These are phyloP conservation scores for Orbilia oligospora DNA, from an alignment of 2,329 filamentous ascomycete genomes.

Conservation along the genomic window DNA sequence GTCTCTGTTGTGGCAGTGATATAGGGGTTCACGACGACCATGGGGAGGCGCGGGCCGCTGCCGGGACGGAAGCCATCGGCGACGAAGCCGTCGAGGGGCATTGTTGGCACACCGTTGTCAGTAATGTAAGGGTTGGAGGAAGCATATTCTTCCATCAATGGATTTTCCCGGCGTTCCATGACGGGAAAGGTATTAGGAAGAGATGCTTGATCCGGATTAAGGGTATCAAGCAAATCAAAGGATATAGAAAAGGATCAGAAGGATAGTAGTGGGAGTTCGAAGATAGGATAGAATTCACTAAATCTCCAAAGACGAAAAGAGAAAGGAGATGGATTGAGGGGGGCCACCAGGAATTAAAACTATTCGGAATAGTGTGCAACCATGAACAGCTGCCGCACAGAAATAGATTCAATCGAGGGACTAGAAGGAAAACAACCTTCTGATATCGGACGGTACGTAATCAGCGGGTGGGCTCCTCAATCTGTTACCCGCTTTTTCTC, in stretches of 20 bases:
- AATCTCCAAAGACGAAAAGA: conserved; percentile 42
- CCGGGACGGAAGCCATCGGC: conserved; percentile 49
- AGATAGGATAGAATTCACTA: conserved; percentile 30
- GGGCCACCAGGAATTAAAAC: conserved; percentile 50
- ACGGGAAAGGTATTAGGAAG: conserved; percentile 2
- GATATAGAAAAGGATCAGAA: neutral
- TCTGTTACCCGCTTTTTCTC: conserved; percentile 54
- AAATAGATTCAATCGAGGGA: conserved; percentile 42
- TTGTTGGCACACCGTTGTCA: conserved; percentile 18
- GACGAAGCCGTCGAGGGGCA: conserved; percentile 40
- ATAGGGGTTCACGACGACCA: conserved; percentile 46
- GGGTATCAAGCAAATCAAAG: conserved; percentile 10
- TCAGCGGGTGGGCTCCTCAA: conserved; percentile 47
- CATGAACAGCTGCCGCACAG: conserved; percentile 7
- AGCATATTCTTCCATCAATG: conserved; percentile 56
- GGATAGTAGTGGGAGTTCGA: conserved; percentile 9
- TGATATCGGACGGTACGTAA: conserved; percentile 60
- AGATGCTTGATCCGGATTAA: conserved; percentile 8
- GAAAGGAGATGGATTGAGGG: conserved; percentile 37
- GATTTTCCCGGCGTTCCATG: conserved; percentile 54
- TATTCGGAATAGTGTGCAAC: conserved; percentile 27
- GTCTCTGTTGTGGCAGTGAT: conserved; percentile 57
- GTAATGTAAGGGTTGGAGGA: conserved; percentile 56
- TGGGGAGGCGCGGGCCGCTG: conserved; percentile 37
- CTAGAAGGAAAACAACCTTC: conserved; percentile 33